Conservation (phyloP, 192 early-diverging fungal genomes). For the Dispira parvispora region DNA sequence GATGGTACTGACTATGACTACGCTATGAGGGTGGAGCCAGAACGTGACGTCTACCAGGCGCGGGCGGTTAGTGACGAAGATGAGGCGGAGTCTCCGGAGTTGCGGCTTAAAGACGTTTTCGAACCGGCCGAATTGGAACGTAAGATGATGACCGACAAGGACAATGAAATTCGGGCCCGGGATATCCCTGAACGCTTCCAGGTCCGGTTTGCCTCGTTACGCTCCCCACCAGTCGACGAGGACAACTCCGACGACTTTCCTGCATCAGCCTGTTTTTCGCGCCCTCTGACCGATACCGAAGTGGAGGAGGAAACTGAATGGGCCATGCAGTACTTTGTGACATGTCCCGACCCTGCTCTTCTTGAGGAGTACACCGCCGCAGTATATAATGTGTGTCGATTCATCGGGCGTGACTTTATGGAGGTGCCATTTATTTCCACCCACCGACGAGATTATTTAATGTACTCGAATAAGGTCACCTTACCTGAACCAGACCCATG, state of each 20-base stretch:
- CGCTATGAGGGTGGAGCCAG: conserved; percentile 23
- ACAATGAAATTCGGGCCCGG: conserved; percentile 69
- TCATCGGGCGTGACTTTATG: conserved; percentile 54
- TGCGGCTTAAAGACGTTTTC: conserved; percentile 29
- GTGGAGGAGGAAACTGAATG: conserved; percentile 47
- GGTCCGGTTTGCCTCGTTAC: conserved; percentile 33
- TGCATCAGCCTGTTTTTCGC: conserved; percentile 5
- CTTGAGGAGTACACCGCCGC: conserved; percentile 18
- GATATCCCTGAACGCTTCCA: conserved; percentile 92
- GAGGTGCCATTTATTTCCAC: conserved; percentile 86
- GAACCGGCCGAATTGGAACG: conserved; percentile 79
- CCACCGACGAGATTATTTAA: conserved; percentile 76
- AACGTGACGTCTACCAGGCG: conserved; percentile 7
- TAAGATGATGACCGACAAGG: conserved; percentile 79
- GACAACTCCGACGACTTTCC: neutral
- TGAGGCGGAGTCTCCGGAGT: conserved; percentile 20
- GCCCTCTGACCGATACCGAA: conserved; percentile 35
- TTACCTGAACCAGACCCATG: neutral
- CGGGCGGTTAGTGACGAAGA: conserved; percentile 13
- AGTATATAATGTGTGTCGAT: conserved; percentile 42
- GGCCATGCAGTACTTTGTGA: conserved; percentile 18
- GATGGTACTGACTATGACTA: conserved; percentile 75
- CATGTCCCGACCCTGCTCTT: neutral
- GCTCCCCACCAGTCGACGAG: neutral
- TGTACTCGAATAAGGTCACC: conserved; percentile 15